A percentile compares a stretch with the other conserved stretches of the same genome.
Evolutionary conservation across 2,329 filamentous ascomycete species (phyloP).

Genomic region (Cucurbitaria berberidis): DNA sequence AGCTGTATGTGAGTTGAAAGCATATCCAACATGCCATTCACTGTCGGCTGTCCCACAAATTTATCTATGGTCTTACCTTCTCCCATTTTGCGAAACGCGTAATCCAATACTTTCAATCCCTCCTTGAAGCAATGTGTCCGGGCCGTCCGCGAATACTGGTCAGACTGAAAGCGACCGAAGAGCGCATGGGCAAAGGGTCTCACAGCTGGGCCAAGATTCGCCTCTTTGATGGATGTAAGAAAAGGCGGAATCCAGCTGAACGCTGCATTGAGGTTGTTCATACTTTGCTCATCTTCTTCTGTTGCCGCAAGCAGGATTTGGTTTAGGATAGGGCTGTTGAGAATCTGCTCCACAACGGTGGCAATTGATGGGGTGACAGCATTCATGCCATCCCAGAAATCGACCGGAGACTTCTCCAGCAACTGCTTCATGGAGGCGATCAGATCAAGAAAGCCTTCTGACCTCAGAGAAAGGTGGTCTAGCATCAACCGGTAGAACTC

Average conservation of each 20-base stretch:
- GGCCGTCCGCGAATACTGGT: conserved; percentile 62
- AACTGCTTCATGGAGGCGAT: conserved; percentile 74
- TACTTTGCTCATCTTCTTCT: conserved; percentile 57
- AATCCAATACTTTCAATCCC: conserved; percentile 54
- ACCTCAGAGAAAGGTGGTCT: conserved; percentile 65
- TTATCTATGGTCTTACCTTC: conserved; percentile 39
- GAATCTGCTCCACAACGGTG: conserved; percentile 82
- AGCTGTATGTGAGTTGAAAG: conserved; percentile 63
- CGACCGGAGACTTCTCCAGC: conserved; percentile 74
- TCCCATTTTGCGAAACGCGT: conserved; percentile 42
- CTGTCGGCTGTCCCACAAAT: conserved; percentile 51
- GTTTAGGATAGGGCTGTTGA: conserved; percentile 71
- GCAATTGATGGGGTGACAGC: conserved; percentile 80
- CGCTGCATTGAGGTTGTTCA: conserved; percentile 65
- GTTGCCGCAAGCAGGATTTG: conserved; percentile 61
- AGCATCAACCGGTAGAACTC: conserved; percentile 67
- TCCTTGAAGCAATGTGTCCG: conserved; percentile 68
- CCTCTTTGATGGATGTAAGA: conserved; percentile 75
- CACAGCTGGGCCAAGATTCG: conserved; percentile 79
- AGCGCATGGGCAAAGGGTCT: conserved; percentile 78
- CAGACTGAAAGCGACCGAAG: conserved; percentile 68
- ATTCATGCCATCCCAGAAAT: conserved; percentile 88
- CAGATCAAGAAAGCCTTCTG: conserved; percentile 67
- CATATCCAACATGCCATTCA: conserved; percentile 67
- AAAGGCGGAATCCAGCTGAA: conserved; percentile 81